These are phyloP conservation scores for Candida albicans DNA, from an alignment of 1,139 yeast species.

Conservation along the genomic window DNA sequence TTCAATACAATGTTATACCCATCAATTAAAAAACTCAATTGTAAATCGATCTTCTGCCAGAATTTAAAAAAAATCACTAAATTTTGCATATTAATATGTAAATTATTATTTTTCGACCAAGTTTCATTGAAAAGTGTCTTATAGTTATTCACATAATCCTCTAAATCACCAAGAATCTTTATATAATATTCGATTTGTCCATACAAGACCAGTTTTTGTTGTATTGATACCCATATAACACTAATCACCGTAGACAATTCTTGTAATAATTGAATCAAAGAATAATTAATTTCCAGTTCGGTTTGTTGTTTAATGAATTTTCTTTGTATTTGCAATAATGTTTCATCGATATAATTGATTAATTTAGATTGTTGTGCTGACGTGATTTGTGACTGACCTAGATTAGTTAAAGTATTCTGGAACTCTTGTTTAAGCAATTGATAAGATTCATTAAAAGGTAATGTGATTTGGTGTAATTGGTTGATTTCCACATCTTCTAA, in stretches of 20 bases:
- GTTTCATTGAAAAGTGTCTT: conserved; percentile 13
- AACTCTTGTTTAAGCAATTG: conserved; percentile 12
- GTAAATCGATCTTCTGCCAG: conserved; percentile 44
- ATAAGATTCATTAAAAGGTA: conserved; percentile 31
- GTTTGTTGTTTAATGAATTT: conserved; percentile 63
- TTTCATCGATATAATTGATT: conserved; percentile 59
- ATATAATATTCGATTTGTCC: conserved; percentile 65
- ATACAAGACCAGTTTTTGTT: conserved; percentile 28
- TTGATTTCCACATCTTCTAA: conserved; percentile 17
- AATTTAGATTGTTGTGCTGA: conserved; percentile 58
- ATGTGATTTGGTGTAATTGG: conserved; percentile 22
- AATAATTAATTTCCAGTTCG: conserved; percentile 26
- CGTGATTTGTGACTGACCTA: conserved; percentile 5
- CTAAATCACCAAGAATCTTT: conserved; percentile 63
- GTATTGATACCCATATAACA: conserved; percentile 58
- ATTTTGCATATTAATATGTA: conserved; percentile 16
- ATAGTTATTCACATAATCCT: conserved; percentile 58
- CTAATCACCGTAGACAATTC: conserved; percentile 51
- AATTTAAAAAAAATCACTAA: conserved; percentile 35
- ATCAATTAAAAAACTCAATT: conserved; percentile 40
- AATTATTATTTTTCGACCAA: conserved; percentile 1
- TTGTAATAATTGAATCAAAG: conserved; percentile 39
- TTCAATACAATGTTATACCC: conserved; percentile 24
- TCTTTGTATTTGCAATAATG: conserved; percentile 59
- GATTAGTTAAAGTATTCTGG: conserved; percentile 1